phyloP scores from a whole-genome alignment of 2,329 filamentous ascomycete species.

The Epichloe typhina region DNA sequence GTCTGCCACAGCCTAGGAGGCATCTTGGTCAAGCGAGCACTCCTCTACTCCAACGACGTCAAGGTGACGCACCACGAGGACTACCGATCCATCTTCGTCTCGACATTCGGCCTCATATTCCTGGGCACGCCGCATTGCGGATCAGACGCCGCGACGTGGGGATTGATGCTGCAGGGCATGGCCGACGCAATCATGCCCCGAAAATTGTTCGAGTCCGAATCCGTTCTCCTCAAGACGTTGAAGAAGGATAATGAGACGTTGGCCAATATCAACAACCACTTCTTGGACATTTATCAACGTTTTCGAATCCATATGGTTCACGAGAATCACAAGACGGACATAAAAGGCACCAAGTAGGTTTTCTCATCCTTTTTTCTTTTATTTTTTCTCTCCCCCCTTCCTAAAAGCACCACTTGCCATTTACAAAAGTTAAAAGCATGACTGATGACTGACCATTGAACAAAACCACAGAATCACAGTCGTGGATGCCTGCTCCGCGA shows the following conservation, averaged over 20 bases:
- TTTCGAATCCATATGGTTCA: constrained; percentile 68
- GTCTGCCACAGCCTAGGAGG: constrained; percentile 64
- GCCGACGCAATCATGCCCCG: constrained; percentile 50
- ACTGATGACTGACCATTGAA: too few species aligned
- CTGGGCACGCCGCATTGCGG: constrained; percentile 65
- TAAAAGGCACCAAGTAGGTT: constrained; percentile 46
- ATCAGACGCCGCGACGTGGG: constrained; percentile 56
- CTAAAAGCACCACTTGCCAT: too few species aligned
- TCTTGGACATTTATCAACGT: constrained; percentile 55
- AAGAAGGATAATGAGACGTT: constrained; percentile 61
- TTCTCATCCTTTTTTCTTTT: too few species aligned
- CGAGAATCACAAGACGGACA: constrained; percentile 57
- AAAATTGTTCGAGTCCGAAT: constrained; percentile 53
- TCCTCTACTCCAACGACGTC: constrained; percentile 54
- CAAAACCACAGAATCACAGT: constrained; percentile 34
- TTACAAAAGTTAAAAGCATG: too few species aligned
- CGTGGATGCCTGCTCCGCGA: constrained; percentile 57
- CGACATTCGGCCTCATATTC: constrained; percentile 65
- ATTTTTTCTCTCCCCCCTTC: too few species aligned
- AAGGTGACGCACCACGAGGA: constrained; percentile 47
- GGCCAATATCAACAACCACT: constrained; percentile 60
- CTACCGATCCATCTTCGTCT: constrained; percentile 55
- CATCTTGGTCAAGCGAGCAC: constrained; percentile 55
- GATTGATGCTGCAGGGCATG: constrained; percentile 52
- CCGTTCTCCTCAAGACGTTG: constrained; percentile 55